Evolutionary conservation across 495 filamentous ascomycete species (phyloP).

Genomic region (Bathelium albidoporum): DNA sequence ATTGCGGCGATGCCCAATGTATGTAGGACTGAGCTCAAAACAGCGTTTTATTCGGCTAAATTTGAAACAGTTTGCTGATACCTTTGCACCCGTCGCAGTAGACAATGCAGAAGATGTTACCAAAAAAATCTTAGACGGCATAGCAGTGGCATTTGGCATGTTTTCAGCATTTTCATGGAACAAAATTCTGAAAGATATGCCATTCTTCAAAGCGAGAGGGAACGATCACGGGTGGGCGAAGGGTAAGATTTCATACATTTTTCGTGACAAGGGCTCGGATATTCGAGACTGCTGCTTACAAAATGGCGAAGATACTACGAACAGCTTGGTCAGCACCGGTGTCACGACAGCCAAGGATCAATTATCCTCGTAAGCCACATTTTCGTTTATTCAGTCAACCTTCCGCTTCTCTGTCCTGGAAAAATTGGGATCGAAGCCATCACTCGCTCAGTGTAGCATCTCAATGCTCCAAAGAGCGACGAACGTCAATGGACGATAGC

Average conservation of each 20-base stretch:
- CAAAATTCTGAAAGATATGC: not conserved
- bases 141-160: not conserved
- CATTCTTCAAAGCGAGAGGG: not conserved
- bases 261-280: not conserved
- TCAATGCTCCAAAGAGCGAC: too few relatives aligned
- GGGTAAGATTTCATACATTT: not conserved
- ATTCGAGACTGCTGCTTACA: not conserved
- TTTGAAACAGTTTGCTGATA: not conserved
- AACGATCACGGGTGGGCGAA: not conserved
- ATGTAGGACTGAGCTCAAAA: not conserved
- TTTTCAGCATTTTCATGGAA: not conserved
- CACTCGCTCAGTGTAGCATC: too few relatives aligned
- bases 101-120: not conserved
- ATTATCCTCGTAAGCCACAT: not conserved
- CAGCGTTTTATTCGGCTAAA: not conserved
- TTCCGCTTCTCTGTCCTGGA: too few relatives aligned
- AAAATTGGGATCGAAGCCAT: too few relatives aligned
- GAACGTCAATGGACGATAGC: too few relatives aligned
- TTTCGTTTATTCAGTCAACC: too few relatives aligned
- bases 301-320: not conserved
- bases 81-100: not conserved
- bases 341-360: not conserved
- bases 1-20: not conserved
- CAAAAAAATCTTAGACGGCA: not conserved
- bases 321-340: not conserved